Percentiles rank a stretch among this genome's conserved stretches.
phyloP scores from a whole-genome alignment of 176 grass and related monocot species.

The Oryza nivara region DNA sequence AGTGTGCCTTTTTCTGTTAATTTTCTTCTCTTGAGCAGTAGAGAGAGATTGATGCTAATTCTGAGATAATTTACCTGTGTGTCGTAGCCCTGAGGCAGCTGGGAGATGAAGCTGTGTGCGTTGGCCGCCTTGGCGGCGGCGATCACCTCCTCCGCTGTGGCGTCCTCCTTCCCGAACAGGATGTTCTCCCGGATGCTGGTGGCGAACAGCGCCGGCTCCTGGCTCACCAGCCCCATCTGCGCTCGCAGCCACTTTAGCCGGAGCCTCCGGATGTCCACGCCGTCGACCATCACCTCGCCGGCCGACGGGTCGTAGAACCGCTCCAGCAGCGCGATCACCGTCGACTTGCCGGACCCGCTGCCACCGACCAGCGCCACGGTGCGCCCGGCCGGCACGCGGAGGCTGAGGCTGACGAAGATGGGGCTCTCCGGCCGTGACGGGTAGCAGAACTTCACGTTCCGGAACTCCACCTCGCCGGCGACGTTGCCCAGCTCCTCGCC shows the following conservation, averaged over 20 bases:
- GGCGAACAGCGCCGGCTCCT: slow-evolving; percentile 95
- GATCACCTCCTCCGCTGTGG: slow-evolving; percentile 79
- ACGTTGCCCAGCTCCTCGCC: slow-evolving; percentile 71
- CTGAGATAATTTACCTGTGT: slow-evolving; percentile 59
- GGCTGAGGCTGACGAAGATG: slow-evolving; percentile 75
- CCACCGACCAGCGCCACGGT: slow-evolving; percentile 80
- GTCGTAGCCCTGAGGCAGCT: slow-evolving; percentile 85
- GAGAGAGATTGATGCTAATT: too few species aligned
- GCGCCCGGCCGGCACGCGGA: slow-evolving; percentile 73
- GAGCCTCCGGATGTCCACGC: too few species aligned
- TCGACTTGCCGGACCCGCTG: slow-evolving; percentile 89
- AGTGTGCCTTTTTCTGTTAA: too few species aligned
- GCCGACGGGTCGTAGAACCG: too few species aligned
- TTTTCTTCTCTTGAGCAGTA: too few species aligned
- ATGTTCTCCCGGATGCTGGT: slow-evolving; percentile 94
- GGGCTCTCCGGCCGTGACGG: slow-evolving; percentile 83
- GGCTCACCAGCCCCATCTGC: slow-evolving; percentile 67
- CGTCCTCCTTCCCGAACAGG: slow-evolving; percentile 92
- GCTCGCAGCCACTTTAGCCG: too few species aligned
- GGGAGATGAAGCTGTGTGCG: slow-evolving; percentile 98
- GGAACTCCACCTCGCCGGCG: slow-evolving; percentile 61
- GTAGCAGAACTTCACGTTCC: slow-evolving; percentile 52
- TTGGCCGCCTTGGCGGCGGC: slow-evolving; percentile 77
- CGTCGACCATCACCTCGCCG: background rate
- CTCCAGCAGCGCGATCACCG: slow-evolving; percentile 60